Percentiles rank a stretch among this genome's conserved stretches.
phyloP scores from a whole-genome alignment of 129 eudicot genomes.

The Erigeron canadensis region DNA sequence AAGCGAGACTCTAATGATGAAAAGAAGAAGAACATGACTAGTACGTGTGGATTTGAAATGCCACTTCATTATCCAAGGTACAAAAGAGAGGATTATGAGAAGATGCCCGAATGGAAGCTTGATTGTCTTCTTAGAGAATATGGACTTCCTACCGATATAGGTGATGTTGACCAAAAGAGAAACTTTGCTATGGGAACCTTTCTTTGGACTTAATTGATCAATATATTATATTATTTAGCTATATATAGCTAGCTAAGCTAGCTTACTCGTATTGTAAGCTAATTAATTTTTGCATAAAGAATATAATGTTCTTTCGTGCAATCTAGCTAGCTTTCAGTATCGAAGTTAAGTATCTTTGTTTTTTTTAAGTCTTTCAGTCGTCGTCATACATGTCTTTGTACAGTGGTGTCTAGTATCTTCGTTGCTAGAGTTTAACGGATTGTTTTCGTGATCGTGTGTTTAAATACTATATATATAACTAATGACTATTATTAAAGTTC shows the following conservation, averaged over 20 bases:
- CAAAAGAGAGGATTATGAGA: slow-evolving; percentile 47
- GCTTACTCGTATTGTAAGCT: background rate
- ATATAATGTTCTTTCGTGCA: background rate
- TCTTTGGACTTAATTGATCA: slow-evolving; percentile 43
- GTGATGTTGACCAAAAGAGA: slow-evolving; percentile 52
- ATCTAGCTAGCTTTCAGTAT: background rate
- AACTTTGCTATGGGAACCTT: slow-evolving; percentile 68
- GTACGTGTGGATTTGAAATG: slow-evolving; percentile 42
- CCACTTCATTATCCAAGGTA: slow-evolving; percentile 68
- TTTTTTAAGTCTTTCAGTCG: too few species aligned
- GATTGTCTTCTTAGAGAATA: slow-evolving; percentile 54
- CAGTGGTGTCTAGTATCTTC: too few species aligned
- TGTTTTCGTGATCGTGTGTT: too few species aligned
- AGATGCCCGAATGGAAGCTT: slow-evolving; percentile 60
- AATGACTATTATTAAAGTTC: too few species aligned
- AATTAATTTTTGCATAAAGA: background rate
- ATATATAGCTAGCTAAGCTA: background rate
- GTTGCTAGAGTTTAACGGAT: too few species aligned
- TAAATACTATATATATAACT: too few species aligned
- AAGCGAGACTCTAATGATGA: background rate
- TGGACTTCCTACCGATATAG: slow-evolving; percentile 44
- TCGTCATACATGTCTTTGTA: too few species aligned
- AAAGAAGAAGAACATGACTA: slow-evolving; percentile 20
- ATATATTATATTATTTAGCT: background rate
- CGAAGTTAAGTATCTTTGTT: too few species aligned